These are phyloP conservation scores for Microbotryum saponariae DNA, from an alignment of 1,284 basidiomycete genomes.

Conservation along the genomic window DNA sequence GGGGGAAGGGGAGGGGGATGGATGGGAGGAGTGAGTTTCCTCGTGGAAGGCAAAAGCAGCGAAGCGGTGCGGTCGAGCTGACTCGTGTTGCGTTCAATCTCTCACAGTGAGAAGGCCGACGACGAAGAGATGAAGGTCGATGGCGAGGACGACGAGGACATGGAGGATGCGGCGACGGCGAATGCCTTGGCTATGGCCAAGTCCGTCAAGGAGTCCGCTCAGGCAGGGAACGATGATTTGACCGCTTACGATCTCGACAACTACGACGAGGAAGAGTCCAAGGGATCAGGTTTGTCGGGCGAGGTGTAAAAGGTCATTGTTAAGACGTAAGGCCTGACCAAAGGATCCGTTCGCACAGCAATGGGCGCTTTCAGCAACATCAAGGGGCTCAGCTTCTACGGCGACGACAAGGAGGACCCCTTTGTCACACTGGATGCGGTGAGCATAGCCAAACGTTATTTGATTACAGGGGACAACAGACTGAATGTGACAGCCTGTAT, in stretches of 20 bases:
- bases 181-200: slow-evolving; percentile 19
- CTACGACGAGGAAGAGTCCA: slow-evolving; percentile 77
- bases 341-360: slow-evolving; percentile 43
- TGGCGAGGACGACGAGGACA: slow-evolving; percentile 52
- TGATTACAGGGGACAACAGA: not conserved
- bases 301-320: not conserved
- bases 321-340: no score
- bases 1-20: slow-evolving; percentile 16
- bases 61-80: no score
- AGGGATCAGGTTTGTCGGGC: slow-evolving; percentile 48
- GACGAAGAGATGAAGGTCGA: slow-evolving; percentile 4
- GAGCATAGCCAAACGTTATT: slow-evolving; percentile 27
- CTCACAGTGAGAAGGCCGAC: no score
- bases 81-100: no score
- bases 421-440: slow-evolving; percentile 95
- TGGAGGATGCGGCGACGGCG: slow-evolving; percentile 50
- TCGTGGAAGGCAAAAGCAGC: no score
- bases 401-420: slow-evolving; percentile 87
- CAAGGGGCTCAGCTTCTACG: slow-evolving; percentile 87
- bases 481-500: not conserved
- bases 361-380: slow-evolving; percentile 91
- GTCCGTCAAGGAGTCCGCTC: slow-evolving; percentile 41
- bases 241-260: slow-evolving; percentile 85
- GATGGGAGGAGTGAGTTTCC: slow-evolving; percentile 18
- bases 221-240: slow-evolving; percentile 59